Conservation (phyloP, 352 stramenopile genomes). For the Globisporangium ultimum region DNA sequence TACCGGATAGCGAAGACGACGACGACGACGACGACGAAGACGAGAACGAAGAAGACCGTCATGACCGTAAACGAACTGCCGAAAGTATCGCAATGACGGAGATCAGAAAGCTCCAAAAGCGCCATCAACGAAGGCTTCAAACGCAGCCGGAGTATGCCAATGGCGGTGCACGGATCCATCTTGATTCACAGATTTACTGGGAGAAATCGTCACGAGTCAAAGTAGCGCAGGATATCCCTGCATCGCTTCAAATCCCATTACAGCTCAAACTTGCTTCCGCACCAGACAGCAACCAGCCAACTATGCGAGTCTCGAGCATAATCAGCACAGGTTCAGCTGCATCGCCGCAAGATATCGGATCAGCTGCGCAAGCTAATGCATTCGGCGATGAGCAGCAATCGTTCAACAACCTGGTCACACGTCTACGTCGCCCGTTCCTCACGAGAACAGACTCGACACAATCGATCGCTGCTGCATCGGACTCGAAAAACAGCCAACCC, state of each 20-base stretch:
- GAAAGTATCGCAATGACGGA: constrained; percentile 14
- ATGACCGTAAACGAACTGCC: constrained; percentile 1
- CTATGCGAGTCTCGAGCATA: background rate
- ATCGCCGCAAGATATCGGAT: background rate
- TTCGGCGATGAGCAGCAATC: constrained; percentile 9
- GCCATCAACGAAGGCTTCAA: constrained; percentile 17
- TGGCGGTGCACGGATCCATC: background rate
- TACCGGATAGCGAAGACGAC: constrained; percentile 7
- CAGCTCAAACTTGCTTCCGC: constrained; percentile 8
- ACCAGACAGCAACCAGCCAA: background rate
- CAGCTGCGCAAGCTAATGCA: background rate
- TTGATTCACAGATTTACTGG: constrained; percentile 35
- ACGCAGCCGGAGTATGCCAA: background rate
- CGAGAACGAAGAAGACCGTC: constrained; percentile 14
- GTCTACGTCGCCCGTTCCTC: constrained; percentile 3
- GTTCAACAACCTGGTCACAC: constrained; percentile 7
- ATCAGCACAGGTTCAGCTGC: background rate
- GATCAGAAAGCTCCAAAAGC: constrained; percentile 23
- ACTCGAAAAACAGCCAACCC: background rate
- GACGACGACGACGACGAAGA: constrained; percentile 23
- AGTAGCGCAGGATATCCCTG: constrained; percentile 34
- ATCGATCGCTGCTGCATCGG: background rate
- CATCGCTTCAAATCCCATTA: constrained; percentile 10
- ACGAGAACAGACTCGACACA: constrained; percentile 2
- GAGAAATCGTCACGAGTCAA: constrained; percentile 37